Percentiles rank a stretch among this genome's conserved stretches.
Evolutionary conservation across 352 stramenopile genomes (phyloP).

Genomic region (Phytophthora meadii): DNA sequence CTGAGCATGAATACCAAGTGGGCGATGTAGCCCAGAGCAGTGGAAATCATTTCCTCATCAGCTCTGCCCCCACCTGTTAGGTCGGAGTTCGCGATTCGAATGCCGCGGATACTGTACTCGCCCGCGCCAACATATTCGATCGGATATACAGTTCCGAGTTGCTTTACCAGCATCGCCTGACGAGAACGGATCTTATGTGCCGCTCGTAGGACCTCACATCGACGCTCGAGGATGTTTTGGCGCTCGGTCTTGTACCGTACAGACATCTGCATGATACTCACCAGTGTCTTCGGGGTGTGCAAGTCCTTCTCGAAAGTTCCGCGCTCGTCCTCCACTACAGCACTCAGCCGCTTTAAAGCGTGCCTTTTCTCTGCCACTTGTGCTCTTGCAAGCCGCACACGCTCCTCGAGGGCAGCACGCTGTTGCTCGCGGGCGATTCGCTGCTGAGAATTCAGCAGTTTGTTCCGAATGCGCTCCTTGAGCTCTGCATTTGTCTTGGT

Average conservation of each 20-base stretch:
- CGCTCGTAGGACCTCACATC: slow-evolving; percentile 76
- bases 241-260: slow-evolving; percentile 87
- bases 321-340: slow-evolving; percentile 78
- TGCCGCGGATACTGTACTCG: slow-evolving; percentile 85
- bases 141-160: slow-evolving; percentile 79
- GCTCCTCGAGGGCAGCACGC: slow-evolving; percentile 51
- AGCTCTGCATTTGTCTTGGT: slow-evolving; percentile 50
- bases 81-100: slow-evolving; percentile 79
- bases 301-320: slow-evolving; percentile 84
- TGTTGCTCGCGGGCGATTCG: slow-evolving; percentile 59
- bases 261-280: slow-evolving; percentile 84
- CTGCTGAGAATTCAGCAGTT: slow-evolving; percentile 47
- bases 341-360: slow-evolving; percentile 60
- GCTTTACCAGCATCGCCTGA: slow-evolving; percentile 81
- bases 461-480: slow-evolving; percentile 61
- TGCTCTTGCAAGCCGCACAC: slow-evolving; percentile 53
- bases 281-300: slow-evolving; percentile 77
- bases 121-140: slow-evolving; percentile 85
- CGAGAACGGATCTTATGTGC: slow-evolving; percentile 86
- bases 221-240: slow-evolving; percentile 75
- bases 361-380: slow-evolving; percentile 66
- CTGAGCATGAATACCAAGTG: slow-evolving; percentile 90
- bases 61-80: slow-evolving; percentile 56
- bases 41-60: slow-evolving; percentile 88
- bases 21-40: slow-evolving; percentile 85